Evolutionary conservation across 176 grass and related monocot species (phyloP), one percentile per base, ranked within the genome.

Genomic region (Oryza meyeriana): DNA sequence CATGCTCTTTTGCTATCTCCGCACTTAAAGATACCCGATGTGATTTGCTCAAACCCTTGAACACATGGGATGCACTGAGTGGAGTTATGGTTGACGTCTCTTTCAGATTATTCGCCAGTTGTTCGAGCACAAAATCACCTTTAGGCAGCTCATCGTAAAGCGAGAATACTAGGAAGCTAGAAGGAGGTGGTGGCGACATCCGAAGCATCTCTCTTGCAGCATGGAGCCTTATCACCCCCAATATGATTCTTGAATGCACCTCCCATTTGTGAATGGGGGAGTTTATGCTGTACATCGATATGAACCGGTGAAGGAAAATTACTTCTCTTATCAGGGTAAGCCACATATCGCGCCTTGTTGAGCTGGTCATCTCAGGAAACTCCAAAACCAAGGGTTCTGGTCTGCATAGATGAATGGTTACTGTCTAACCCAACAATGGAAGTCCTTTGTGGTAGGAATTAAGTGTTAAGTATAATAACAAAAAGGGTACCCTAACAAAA

Each of bases 301-400:
- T 81, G 66, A 98, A 98, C 33, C 86, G 88, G 67, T 98, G 95
- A 64, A 93, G 85, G 39, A 91, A 87, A 16, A 89, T 76, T 2
- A 93, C 71, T 84, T 98, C 95, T 74, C 88, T 98, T 69, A 88
- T 86, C 75, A 98, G 82, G 52, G 92, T 90, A 78, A 93, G 92
- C 90, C 92, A 98, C 75, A 92, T 89, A 66, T 94, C 92, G 9
- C 95, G 92, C 55, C 95, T 91, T 71, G 76, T 93, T 22, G 95
- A 98, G 85, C 95, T 94, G 22, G 95, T 93, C 79, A 93, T 91
- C 86, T 98, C 95, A 0, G 92, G 92, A 13, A 94, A 98, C 78
- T 98, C 95, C 66, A 98, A 63, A 72, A 98, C 86, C 61, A 98
- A 81, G 64, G 90, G 90, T 31, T 98, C 95, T n/a, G 90, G 80